These are phyloP conservation scores for Infundibulicybe gibba DNA, from an alignment of 768 basidiomycete species.

Conservation along the genomic window DNA sequence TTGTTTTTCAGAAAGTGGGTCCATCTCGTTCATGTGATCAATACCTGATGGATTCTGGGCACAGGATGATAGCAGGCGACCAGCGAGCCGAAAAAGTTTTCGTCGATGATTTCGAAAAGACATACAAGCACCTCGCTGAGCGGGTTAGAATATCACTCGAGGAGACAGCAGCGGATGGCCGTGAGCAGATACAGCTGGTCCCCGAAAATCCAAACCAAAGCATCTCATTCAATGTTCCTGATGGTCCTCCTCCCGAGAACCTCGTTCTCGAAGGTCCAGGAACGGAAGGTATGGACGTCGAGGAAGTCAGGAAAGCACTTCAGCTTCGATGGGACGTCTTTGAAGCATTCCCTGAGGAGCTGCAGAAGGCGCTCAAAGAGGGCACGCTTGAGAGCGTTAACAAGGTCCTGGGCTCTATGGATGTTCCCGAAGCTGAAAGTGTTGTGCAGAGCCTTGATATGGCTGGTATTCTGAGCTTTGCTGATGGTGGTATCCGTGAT, in stretches of 20 bases:
- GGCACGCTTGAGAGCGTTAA: constrained; percentile 82
- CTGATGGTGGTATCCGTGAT: constrained; percentile 70
- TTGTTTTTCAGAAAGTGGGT: constrained; percentile 91
- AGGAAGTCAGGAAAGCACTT: constrained; percentile 82
- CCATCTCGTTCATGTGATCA: constrained; percentile 1
- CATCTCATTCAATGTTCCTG: constrained; percentile 92
- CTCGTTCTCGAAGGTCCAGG: constrained; percentile 88
- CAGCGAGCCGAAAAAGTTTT: constrained; percentile 78
- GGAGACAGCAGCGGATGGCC: constrained; percentile 48
- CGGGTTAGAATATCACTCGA: constrained; percentile 72
- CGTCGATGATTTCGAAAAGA: constrained; percentile 83
- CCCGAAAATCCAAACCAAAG: constrained; percentile 73
- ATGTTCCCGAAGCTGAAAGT: constrained; percentile 77
- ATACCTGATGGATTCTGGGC: constrained; percentile 2
- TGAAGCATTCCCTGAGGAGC: constrained; percentile 56
- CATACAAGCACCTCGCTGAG: constrained; percentile 74
- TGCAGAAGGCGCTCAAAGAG: constrained; percentile 75
- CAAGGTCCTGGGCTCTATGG: constrained; percentile 84
- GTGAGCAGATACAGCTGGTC: constrained; percentile 94
- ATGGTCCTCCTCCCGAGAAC: constrained; percentile 89
- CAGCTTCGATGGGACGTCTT: constrained; percentile 94
- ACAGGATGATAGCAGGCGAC: constrained; percentile 81
- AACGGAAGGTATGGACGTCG: constrained; percentile 74
- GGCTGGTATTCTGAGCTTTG: constrained; percentile 88
- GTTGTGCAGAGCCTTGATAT: constrained; percentile 79